Evolutionary conservation across 2,329 filamentous ascomycete species (phyloP).

Genomic region (Colletotrichum graminicola): DNA sequence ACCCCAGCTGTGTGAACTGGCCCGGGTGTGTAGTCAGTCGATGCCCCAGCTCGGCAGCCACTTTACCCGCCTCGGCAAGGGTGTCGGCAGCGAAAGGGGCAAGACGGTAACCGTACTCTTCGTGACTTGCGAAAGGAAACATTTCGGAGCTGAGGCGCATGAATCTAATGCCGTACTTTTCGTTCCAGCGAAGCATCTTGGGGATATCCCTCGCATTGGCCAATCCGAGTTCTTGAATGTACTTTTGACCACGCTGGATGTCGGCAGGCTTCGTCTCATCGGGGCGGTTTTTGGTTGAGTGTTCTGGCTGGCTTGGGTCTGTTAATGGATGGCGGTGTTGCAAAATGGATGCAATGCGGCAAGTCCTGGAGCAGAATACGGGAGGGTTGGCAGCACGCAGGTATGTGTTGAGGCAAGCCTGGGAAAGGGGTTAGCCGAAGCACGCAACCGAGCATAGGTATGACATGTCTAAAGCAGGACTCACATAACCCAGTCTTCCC

Average conservation of each 20-base stretch:
- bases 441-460: background rate
- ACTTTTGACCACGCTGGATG: slow-evolving; percentile 74
- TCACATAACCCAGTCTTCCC: slow-evolving; percentile 88
- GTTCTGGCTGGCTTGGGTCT: slow-evolving; percentile 81
- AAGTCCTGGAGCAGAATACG: slow-evolving; percentile 91
- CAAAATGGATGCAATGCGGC: slow-evolving; percentile 88
- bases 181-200: slow-evolving; percentile 93
- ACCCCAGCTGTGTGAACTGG: slow-evolving; percentile 92
- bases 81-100: slow-evolving; percentile 84
- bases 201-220: slow-evolving; percentile 85
- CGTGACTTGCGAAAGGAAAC: slow-evolving; percentile 95
- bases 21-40: slow-evolving; percentile 91
- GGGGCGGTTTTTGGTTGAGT: slow-evolving; percentile 87
- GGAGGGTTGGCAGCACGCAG: slow-evolving; percentile 84
- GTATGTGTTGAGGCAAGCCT: slow-evolving; percentile 94
- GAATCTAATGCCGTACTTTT: slow-evolving; percentile 91
- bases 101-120: slow-evolving; percentile 86
- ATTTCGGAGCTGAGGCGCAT: slow-evolving; percentile 94
- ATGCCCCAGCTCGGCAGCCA: slow-evolving; percentile 84
- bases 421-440: background rate
- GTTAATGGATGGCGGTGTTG: slow-evolving; percentile 87
- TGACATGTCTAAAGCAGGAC: slow-evolving; percentile 46
- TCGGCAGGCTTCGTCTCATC: slow-evolving; percentile 79
- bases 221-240: slow-evolving; percentile 81
- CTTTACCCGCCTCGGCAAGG: slow-evolving; percentile 80